Conservation (phyloP, 2,329 filamentous ascomycete genomes). For the Thermoascus crustaceus region DNA sequence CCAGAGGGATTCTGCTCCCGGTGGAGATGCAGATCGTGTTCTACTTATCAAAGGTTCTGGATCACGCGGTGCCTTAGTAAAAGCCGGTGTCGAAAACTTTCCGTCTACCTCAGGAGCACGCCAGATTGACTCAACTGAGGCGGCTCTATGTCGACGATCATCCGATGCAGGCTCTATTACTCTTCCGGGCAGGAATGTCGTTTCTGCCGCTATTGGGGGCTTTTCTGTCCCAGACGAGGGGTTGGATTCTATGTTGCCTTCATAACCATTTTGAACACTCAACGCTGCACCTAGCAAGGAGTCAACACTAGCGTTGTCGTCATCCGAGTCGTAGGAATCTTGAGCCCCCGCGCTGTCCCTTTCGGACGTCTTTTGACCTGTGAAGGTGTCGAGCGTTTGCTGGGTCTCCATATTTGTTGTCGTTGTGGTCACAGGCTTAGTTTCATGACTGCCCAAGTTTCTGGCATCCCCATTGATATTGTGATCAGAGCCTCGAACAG, state of each 20-base stretch:
- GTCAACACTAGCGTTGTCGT: slow-evolving; percentile 17
- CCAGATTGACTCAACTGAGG: slow-evolving; percentile 20
- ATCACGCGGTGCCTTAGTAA: slow-evolving; percentile 12
- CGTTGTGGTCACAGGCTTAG: no score
- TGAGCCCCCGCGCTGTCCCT: no score
- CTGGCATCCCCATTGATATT: no score
- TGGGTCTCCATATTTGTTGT: no score
- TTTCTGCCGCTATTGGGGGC: slow-evolving; percentile 1
- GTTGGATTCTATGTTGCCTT: no score
- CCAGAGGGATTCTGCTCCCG: slow-evolving; percentile 31
- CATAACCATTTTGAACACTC: slow-evolving; percentile 9
- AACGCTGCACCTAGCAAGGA: slow-evolving; percentile 14
- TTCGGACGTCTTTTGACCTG: no score
- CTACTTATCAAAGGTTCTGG: slow-evolving; percentile 4
- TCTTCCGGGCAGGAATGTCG: not conserved
- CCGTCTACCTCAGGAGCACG: slow-evolving; percentile 22
- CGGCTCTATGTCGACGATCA: slow-evolving; percentile 4
- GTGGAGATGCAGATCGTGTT: slow-evolving; percentile 24
- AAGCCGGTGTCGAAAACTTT: slow-evolving; percentile 18
- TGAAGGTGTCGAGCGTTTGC: no score
- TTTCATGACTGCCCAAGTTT: no score
- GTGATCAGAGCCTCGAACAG: no score
- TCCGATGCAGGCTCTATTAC: not conserved
- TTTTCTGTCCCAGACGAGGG: no score
- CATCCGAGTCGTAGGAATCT: slow-evolving; percentile 12